Base-by-base conservation (phyloP, 306 rosid species). In the Casuarina cunninghamiana region DNA sequence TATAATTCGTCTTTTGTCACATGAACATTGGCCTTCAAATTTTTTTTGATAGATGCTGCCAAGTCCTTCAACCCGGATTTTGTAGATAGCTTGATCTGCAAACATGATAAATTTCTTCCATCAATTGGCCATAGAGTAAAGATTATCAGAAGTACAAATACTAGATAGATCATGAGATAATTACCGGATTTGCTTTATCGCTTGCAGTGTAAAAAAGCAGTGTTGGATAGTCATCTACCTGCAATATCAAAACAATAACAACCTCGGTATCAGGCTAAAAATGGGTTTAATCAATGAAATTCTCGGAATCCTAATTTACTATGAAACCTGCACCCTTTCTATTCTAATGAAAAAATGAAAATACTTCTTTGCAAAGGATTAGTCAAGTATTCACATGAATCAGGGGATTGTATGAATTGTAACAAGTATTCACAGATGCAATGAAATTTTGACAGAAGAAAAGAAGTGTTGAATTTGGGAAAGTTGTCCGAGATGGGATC, bases 141-240 rank as follows among this genome's bases (percentile, higher is more conserved):
- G 15, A 67, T 32, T 55, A 53, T 53, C 32, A 2, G 42, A 81
- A 53, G 72, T 21, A 67, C 69, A 19, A 13, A 19, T 17, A 13
- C 26, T 43, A 32, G 7, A n/a, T 21, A 21, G 19, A 42, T 10
- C 5, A 4, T 6, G 46, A 81, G 60, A 54, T 79, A 82, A 37
- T 88, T 89, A 95, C 99, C 85, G 94, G 99, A 78, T 87, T 88
- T 17, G 82, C 73, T 90, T 91, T 95, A 73, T 95, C 87, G 53
- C 75, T 74, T 42, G 87, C 91, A 75, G 81, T 75, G 82, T 85
- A 91, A 15, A 91, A 90, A 42, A 95, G 38, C 70, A 95, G 94
- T 3, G 98, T 81, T 61, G 99, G 98, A 78, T 87, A 95, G 68
- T 93, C 93, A 62, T 87, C 78, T 73, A 90, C 93, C 98, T 95